Conservation (phyloP, 441 rosid species). For the Francoa sonchifolia region DNA sequence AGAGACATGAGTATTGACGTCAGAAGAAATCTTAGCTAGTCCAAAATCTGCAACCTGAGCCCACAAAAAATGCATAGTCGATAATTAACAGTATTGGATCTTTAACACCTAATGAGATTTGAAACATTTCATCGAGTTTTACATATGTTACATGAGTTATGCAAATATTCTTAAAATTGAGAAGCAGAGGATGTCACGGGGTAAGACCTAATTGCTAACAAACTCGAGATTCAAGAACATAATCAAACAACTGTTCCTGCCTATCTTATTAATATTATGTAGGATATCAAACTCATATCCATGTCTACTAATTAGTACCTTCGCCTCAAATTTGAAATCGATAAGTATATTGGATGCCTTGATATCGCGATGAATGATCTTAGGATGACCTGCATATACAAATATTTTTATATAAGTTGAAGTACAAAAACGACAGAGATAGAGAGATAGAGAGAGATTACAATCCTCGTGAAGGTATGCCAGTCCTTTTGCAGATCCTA, state of each 20-base stretch:
- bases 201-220: no score
- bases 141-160: no score
- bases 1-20: constrained; percentile 82
- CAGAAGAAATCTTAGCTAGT: constrained; percentile 77
- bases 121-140: neutral
- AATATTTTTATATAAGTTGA: neutral
- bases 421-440: neutral
- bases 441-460: constrained; percentile 18
- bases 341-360: constrained; percentile 77
- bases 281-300: neutral
- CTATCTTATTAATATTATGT: no score
- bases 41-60: constrained; percentile 94
- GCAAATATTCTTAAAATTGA: no score
- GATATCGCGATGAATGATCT: constrained; percentile 96
- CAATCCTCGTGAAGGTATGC: constrained; percentile 99
- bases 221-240: no score
- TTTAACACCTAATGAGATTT: neutral
- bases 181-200: no score
- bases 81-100: no score
- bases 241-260: no score
- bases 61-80: no score
- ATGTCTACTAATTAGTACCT: constrained; percentile 29
- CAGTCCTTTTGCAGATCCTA: constrained; percentile 95
- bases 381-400: constrained; percentile 69
- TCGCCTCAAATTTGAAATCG: constrained; percentile 90